Percentiles rank a stretch among this genome's conserved stretches.
Evolutionary conservation across 1,139 yeast genomes (phyloP).

Genomic region (Pneumocystis canis): DNA sequence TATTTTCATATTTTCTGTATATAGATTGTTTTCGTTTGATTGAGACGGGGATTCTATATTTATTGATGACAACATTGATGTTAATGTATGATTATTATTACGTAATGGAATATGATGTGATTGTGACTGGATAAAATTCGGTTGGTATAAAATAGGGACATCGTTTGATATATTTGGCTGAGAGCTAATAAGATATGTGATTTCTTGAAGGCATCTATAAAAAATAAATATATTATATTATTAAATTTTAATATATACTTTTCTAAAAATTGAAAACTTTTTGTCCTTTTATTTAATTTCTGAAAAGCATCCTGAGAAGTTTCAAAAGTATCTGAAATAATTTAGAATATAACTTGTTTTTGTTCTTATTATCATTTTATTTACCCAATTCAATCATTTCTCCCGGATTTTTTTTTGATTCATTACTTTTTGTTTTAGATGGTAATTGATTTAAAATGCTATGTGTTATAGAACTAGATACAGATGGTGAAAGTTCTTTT

Average conservation of each 20-base stretch:
- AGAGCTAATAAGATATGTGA: slow-evolving; percentile 10
- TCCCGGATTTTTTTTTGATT: background rate
- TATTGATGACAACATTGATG: background rate
- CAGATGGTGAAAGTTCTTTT: background rate
- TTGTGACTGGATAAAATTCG: background rate
- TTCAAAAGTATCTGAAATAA: background rate
- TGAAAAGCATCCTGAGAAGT: slow-evolving; percentile 6
- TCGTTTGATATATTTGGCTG: background rate
- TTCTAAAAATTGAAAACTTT: slow-evolving; percentile 13
- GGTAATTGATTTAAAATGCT: background rate
- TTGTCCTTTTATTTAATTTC: slow-evolving; percentile 8
- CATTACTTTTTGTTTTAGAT: background rate
- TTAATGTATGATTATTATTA: background rate
- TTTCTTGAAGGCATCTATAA: slow-evolving; percentile 14
- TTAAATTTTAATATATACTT: slow-evolving; percentile 7
- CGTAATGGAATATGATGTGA: background rate
- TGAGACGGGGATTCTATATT: background rate
- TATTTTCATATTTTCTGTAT: background rate
- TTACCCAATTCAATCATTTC: background rate
- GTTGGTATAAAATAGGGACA: background rate
- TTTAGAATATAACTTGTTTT: background rate
- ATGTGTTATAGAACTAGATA: background rate
- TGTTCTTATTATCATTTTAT: background rate
- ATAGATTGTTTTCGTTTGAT: background rate
- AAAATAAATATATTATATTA: background rate